Conservation (phyloP, 345 rosid species). For the Rhodamnia rubescens region DNA sequence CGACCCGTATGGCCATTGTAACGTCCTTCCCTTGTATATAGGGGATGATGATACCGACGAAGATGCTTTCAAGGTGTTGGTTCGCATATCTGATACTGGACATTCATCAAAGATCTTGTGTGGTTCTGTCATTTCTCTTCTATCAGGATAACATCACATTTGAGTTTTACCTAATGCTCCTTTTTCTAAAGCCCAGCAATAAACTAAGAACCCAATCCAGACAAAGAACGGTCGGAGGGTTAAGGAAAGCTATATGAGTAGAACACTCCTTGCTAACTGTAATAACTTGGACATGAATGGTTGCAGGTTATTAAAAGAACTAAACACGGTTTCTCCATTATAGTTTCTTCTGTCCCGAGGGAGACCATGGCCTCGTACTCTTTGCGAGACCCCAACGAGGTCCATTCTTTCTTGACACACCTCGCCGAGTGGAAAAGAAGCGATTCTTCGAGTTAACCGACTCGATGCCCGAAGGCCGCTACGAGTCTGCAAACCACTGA, state of each 20-base stretch:
- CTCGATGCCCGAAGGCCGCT: neutral
- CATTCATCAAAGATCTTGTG: neutral
- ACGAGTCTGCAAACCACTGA: neutral
- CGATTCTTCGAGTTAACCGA: neutral
- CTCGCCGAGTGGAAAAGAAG: neutral
- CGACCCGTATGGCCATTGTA: slow-evolving; percentile 9
- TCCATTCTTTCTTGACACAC: neutral
- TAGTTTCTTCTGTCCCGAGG: slow-evolving; percentile 30
- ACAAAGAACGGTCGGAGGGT: neutral
- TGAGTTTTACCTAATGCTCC: neutral
- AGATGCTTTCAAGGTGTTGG: slow-evolving; percentile 38
- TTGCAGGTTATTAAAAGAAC: slow-evolving; percentile 18
- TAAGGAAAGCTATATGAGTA: neutral
- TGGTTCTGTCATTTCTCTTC: neutral
- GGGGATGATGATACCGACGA: slow-evolving; percentile 39
- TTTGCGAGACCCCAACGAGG: slow-evolving; percentile 26
- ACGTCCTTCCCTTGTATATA: slow-evolving; percentile 31
- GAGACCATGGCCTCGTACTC: slow-evolving; percentile 29
- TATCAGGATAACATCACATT: neutral
- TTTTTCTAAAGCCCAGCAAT: neutral
- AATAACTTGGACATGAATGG: neutral
- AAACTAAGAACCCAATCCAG: neutral
- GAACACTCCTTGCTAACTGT: neutral
- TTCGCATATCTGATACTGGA: neutral
- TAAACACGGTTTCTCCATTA: slow-evolving; percentile 24